A percentile compares a stretch with the other conserved stretches of the same genome.
Evolutionary conservation across 2,329 filamentous ascomycete genomes (phyloP).

Genomic region (Fusarium luffae): DNA sequence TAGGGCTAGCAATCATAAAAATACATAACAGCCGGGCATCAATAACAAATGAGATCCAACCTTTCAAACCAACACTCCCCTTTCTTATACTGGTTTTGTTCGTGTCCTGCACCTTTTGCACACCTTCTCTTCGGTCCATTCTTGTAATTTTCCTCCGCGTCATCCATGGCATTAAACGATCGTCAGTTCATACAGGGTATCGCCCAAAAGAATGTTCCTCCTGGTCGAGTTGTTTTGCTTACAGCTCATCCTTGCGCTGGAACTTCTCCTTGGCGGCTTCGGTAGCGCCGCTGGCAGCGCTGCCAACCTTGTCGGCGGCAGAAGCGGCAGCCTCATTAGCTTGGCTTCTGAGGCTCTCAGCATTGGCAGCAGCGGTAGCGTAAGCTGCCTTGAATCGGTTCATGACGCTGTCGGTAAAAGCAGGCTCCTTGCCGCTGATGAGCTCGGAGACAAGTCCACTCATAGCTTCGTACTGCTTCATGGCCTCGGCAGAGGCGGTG

Average conservation of each 20-base stretch:
- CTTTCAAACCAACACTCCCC: conserved; percentile 35
- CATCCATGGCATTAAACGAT: conserved; percentile 43
- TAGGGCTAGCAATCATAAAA: conserved; percentile 34
- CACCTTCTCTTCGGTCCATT: conserved; percentile 19
- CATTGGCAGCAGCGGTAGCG: conserved; percentile 70
- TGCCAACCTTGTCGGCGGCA: conserved; percentile 51
- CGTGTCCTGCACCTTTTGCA: conserved; percentile 26
- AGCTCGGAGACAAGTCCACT: conserved; percentile 81
- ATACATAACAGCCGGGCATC: conserved; percentile 28
- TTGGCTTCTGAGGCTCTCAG: conserved; percentile 56
- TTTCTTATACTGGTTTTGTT: conserved; percentile 16
- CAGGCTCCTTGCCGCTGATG: conserved; percentile 79
- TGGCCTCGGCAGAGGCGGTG: conserved; percentile 69
- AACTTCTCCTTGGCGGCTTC: conserved; percentile 56
- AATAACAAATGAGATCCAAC: conserved; percentile 38
- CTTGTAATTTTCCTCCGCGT: conserved; percentile 16
- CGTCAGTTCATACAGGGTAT: conserved; percentile 47
- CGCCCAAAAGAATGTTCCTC: conserved; percentile 44
- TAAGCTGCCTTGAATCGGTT: conserved; percentile 77
- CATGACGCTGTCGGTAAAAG: conserved; percentile 84
- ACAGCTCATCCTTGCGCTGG: conserved; percentile 57
- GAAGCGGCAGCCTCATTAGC: conserved; percentile 50
- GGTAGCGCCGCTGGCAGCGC: conserved; percentile 54
- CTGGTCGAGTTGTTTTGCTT: conserved; percentile 15
- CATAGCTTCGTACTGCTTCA: conserved; percentile 75